Percentiles rank a stretch among this genome's conserved stretches.
Conservation (phyloP, 345 rosid genomes). For the Rhodamnia rubescens region DNA sequence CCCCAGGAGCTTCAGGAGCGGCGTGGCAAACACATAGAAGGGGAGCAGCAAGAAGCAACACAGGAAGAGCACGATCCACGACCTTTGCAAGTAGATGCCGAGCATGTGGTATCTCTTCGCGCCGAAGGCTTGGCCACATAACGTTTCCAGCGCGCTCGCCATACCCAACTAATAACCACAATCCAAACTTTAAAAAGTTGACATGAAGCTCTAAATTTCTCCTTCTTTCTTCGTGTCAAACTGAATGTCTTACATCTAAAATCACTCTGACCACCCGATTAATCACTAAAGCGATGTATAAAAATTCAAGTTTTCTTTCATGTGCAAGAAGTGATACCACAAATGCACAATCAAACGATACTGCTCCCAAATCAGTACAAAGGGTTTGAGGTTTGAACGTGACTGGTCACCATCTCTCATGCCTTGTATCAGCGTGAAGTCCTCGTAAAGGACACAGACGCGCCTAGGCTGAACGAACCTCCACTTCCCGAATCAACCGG, state of each 20-base stretch:
- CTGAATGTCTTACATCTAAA: background rate
- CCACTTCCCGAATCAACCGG: background rate
- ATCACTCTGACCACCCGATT: background rate
- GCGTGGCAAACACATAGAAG: conserved; percentile 7
- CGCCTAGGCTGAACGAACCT: background rate
- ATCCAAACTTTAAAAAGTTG: background rate
- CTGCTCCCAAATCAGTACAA: background rate
- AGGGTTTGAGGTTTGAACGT: background rate
- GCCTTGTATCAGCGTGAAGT: background rate
- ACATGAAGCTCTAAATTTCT: background rate
- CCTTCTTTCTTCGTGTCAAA: background rate
- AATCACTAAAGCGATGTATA: background rate
- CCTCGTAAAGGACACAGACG: background rate
- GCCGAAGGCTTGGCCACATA: conserved; percentile 15
- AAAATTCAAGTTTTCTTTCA: background rate
- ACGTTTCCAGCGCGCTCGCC: conserved; percentile 17
- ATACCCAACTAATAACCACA: conserved; percentile 4
- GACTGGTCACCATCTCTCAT: background rate
- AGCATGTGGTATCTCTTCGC: conserved; percentile 10
- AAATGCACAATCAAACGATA: background rate
- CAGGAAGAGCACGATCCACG: conserved; percentile 8
- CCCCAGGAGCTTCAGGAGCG: conserved; percentile 10
- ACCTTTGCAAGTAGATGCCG: conserved; percentile 15
- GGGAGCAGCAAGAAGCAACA: conserved; percentile 10
- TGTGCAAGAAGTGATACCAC: background rate